Percentiles rank a stretch among this genome's conserved stretches.
phyloP scores from a whole-genome alignment of 306 rosid species.

The Quercus cerris region DNA sequence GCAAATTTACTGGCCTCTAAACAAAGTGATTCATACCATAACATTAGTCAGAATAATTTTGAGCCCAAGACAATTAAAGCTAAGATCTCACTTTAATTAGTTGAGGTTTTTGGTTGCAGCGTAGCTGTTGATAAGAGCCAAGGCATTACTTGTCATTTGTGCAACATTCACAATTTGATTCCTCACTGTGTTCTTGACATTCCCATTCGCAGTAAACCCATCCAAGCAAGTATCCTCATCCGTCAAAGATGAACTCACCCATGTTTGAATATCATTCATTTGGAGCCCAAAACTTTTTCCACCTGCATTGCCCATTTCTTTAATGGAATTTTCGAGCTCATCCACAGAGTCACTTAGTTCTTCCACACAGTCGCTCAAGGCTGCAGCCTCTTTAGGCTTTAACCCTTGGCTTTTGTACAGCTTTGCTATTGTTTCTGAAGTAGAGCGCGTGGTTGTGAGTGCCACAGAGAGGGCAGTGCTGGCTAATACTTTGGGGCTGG shows the following conservation, averaged over 20 bases:
- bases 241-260: conserved; percentile 47
- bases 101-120: conserved; percentile 14
- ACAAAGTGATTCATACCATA: neutral
- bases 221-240: conserved; percentile 43
- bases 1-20: neutral
- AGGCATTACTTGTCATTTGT: conserved; percentile 37
- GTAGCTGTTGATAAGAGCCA: conserved; percentile 44
- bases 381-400: conserved; percentile 26
- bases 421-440: conserved; percentile 1
- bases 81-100: neutral
- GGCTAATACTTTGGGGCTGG: conserved; percentile 32
- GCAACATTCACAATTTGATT: conserved; percentile 20
- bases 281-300: conserved; percentile 12
- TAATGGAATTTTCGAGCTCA: conserved; percentile 23
- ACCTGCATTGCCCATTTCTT: conserved; percentile 13
- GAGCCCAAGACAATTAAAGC: neutral
- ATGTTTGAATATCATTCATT: conserved; percentile 39
- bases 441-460: conserved; percentile 20
- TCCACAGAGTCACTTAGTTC: conserved; percentile 25
- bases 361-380: conserved; percentile 34
- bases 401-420: conserved; percentile 24
- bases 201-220: conserved; percentile 19
- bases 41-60: neutral
- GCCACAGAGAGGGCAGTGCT: conserved; percentile 32
- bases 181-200: conserved; percentile 20